phyloP scores from a whole-genome alignment of 352 stramenopile genomes.

The Hyaloperonospora brassicae region DNA sequence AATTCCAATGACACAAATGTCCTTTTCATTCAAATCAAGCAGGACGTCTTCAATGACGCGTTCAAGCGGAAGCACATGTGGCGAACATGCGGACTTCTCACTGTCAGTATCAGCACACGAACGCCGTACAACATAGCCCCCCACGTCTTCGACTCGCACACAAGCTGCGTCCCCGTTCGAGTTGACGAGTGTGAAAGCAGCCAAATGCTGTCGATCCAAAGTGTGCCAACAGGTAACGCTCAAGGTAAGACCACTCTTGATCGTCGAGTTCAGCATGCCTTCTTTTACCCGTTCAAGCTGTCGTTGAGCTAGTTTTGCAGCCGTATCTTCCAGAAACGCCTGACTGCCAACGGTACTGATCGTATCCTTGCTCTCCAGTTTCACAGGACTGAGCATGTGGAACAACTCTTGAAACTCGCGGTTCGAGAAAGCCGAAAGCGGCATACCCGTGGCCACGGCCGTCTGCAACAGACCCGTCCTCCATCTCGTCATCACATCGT shows the following conservation, averaged over 20 bases:
- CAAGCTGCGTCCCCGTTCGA: conserved; percentile 70
- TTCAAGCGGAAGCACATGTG: conserved; percentile 17
- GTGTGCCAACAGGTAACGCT: conserved; percentile 67
- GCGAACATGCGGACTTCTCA: conserved; percentile 10
- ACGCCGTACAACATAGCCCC: conserved; percentile 20
- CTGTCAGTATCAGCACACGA: conserved; percentile 2
- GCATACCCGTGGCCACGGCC: conserved; percentile 30
- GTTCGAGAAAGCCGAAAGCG: conserved; percentile 34
- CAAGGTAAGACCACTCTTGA: conserved; percentile 71
- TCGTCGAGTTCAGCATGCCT: conserved; percentile 72
- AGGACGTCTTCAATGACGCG: conserved; percentile 56
- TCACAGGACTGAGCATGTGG: conserved; percentile 16
- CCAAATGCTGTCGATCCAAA: conserved; percentile 52
- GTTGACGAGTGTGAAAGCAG: conserved; percentile 72
- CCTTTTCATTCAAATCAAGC: conserved; percentile 35
- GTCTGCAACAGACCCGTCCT: conserved; percentile 25
- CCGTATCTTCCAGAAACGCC: conserved; percentile 34
- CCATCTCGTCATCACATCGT: conserved; percentile 14
- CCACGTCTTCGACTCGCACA: conserved; percentile 52
- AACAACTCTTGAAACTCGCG: conserved; percentile 41
- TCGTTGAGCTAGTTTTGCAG: conserved; percentile 26
- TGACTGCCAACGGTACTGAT: conserved; percentile 25
- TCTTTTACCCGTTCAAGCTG: conserved; percentile 76
- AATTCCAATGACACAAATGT: conserved; percentile 67
- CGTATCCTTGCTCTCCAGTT: neutral